Evolutionary conservation across 2,329 filamentous ascomycete species (phyloP), one percentile per base, ranked within the genome.

Genomic region (Microascus cirrosus): DNA sequence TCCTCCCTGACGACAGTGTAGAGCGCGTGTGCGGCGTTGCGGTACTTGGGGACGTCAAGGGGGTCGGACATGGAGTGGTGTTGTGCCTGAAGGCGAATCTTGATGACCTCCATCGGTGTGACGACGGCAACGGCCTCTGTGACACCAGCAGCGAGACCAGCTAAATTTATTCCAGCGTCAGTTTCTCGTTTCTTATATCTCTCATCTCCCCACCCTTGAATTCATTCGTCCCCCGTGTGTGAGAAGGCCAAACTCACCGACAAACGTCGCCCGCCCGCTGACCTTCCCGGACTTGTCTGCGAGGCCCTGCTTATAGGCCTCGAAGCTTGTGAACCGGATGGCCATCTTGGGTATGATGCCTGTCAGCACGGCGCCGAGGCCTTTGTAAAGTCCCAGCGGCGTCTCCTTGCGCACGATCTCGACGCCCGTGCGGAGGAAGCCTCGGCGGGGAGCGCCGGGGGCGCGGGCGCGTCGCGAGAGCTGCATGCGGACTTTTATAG

Each of bases 291-390:
- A 84, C 63, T 82, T 74, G 71, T 90, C 79, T 51, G 89, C 85
- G 25, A 96, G 78, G 61, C 87, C 61, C 69, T 90, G 85, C 82
- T 97, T 97, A 75, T 97, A 99, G 70, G 83, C 84, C 73, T 97
- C 94, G 73, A 97, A 99, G 58, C 90, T 95, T 54, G 93, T 96
- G 76, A 99, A 99, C 45, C 94, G 89, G 71, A 97, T 99, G 61
- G 94, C 94, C 94, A 99, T 99, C 76, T 99, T 99, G 58, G 94
- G 94, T 24, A 99, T 84, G 71, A 99, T 99, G 64, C 94, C 94
- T 25, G 92, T 96, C 60, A 97, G 73, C 50, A 99, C 94, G 58
- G 94, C 94, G 61, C 94, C 94, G n/a, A 99, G 83, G 64, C 94
- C 94, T 78, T 99, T 99, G 82, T 99, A 99, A 59, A 99, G 77